Percentiles rank a stretch among this genome's conserved stretches.
phyloP scores from a whole-genome alignment of 225 moss, liverwort and hornwort species.

The Sphagnum tenellum region DNA sequence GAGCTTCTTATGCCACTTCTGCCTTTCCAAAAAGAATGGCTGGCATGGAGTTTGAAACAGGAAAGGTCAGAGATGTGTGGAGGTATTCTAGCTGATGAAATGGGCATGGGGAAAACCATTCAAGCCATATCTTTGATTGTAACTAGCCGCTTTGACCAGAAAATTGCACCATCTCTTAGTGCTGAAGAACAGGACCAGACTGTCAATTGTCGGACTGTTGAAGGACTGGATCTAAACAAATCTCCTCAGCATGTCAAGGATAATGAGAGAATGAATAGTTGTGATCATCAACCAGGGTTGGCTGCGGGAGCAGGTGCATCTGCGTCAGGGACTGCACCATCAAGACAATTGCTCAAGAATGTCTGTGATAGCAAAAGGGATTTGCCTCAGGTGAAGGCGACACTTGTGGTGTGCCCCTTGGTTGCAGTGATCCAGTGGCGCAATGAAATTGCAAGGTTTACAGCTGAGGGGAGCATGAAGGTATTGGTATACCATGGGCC shows the following conservation, averaged over 20 bases:
- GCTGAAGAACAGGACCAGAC: neutral
- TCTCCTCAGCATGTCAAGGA: neutral
- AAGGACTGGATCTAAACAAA: slow-evolving; percentile 4
- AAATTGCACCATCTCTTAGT: neutral
- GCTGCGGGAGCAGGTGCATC: neutral
- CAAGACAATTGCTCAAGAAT: neutral
- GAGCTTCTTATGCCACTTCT: slow-evolving; percentile 49
- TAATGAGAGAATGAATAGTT: neutral
- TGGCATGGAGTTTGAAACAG: slow-evolving; percentile 52
- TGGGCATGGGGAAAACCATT: slow-evolving; percentile 72
- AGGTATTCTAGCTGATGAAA: slow-evolving; percentile 62
- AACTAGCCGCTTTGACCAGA: slow-evolving; percentile 21
- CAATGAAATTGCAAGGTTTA: slow-evolving; percentile 41
- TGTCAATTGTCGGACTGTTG: neutral
- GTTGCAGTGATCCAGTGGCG: slow-evolving; percentile 61
- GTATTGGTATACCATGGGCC: slow-evolving; percentile 57
- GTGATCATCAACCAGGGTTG: neutral
- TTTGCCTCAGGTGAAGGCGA: slow-evolving; percentile 35
- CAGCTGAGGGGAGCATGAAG: slow-evolving; percentile 31
- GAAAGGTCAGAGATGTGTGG: slow-evolving; percentile 31
- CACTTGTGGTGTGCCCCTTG: slow-evolving; percentile 48
- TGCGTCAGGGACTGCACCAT: neutral
- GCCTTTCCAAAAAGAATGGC: slow-evolving; percentile 63
- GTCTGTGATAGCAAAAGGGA: neutral
- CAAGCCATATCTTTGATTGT: slow-evolving; percentile 60